A percentile compares a stretch with the other conserved stretches of the same genome.
Conservation (phyloP, 192 early-diverging fungal species). For the Dimargaris cristalligena region DNA sequence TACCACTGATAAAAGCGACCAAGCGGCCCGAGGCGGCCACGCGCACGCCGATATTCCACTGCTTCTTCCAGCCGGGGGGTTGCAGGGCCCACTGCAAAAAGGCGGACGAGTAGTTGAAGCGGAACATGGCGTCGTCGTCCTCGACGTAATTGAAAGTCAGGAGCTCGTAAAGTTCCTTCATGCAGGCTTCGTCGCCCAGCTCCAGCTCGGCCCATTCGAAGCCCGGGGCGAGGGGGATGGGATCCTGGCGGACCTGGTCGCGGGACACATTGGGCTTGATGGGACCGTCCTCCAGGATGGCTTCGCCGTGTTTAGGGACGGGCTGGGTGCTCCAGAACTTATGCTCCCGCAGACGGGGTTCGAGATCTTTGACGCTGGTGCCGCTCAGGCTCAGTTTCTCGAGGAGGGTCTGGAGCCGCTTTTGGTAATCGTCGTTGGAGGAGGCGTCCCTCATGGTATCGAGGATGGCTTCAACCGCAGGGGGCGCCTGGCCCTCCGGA, state of each 20-base stretch:
- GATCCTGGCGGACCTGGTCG: conserved; percentile 64
- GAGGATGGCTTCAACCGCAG: too few species aligned
- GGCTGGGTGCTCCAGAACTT: conserved; percentile 98
- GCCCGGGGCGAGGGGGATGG: conserved; percentile 69
- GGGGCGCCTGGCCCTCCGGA: too few species aligned
- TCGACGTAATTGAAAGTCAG: conserved; percentile 93
- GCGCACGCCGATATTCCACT: conserved; percentile 90
- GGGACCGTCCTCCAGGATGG: conserved; percentile 51
- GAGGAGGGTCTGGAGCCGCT: conserved; percentile 3
- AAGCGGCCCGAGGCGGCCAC: conserved; percentile 59
- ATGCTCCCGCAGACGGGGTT: conserved; percentile 27
- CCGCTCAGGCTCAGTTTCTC: conserved; percentile 2
- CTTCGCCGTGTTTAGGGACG: conserved; percentile 63
- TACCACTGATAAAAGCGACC: conserved; percentile 91
- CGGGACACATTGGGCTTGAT: conserved; percentile 59
- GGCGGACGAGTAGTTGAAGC: conserved; percentile 86
- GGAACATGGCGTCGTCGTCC: conserved; percentile 87
- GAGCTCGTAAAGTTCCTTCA: conserved; percentile 78
- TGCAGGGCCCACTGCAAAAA: conserved; percentile 91
- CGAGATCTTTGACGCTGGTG: background rate
- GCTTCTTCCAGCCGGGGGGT: conserved; percentile 76
- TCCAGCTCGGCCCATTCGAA: conserved; percentile 83
- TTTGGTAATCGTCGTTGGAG: too few species aligned
- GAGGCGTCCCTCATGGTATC: too few species aligned
- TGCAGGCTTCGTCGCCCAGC: conserved; percentile 51